Percentiles rank a stretch among this genome's conserved stretches.
phyloP scores from a whole-genome alignment of 805 yeast species.

The Candida methanosorbosa region DNA sequence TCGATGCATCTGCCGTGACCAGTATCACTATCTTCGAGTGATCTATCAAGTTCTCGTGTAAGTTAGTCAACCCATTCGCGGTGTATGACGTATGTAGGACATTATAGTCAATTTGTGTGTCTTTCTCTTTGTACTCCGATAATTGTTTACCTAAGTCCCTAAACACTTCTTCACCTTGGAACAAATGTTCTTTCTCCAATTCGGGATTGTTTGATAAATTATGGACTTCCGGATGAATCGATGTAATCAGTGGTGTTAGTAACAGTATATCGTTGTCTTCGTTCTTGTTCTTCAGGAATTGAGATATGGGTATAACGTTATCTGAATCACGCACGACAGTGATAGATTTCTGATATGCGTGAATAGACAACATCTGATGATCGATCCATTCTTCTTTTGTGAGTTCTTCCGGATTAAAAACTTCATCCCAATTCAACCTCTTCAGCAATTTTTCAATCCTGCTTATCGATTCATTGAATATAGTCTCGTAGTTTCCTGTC shows the following conservation, averaged over 20 bases:
- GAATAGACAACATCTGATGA: conserved; percentile 34
- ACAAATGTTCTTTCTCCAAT: conserved; percentile 6
- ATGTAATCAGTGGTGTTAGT: conserved; percentile 26
- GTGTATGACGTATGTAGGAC: conserved; percentile 53
- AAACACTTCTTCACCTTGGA: conserved; percentile 42
- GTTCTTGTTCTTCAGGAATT: conserved; percentile 24
- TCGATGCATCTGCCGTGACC: conserved; percentile 47
- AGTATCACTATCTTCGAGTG: conserved; percentile 42
- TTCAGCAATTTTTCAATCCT: conserved; percentile 37
- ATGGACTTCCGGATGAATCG: conserved; percentile 18
- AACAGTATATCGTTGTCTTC: conserved; percentile 18
- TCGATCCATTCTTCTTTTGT: conserved; percentile 25
- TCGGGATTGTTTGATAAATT: conserved; percentile 2
- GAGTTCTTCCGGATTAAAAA: conserved; percentile 26
- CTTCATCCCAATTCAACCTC: conserved; percentile 35
- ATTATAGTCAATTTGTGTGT: conserved; percentile 26
- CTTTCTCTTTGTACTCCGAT: conserved; percentile 24
- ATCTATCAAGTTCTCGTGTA: conserved; percentile 47
- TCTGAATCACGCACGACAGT: conserved; percentile 48
- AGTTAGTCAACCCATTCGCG: conserved; percentile 43
- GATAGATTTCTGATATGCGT: conserved; percentile 42
- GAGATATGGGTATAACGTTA: conserved; percentile 38
- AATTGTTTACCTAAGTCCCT: conserved; percentile 41
- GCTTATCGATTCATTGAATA: conserved; percentile 28
- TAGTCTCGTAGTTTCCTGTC: conserved; percentile 32